Percentiles rank a stretch among this genome's conserved stretches.
These are phyloP conservation scores for Arthroderma sp. DNA, from an alignment of 2,329 filamentous ascomycete genomes.

Conservation along the genomic window DNA sequence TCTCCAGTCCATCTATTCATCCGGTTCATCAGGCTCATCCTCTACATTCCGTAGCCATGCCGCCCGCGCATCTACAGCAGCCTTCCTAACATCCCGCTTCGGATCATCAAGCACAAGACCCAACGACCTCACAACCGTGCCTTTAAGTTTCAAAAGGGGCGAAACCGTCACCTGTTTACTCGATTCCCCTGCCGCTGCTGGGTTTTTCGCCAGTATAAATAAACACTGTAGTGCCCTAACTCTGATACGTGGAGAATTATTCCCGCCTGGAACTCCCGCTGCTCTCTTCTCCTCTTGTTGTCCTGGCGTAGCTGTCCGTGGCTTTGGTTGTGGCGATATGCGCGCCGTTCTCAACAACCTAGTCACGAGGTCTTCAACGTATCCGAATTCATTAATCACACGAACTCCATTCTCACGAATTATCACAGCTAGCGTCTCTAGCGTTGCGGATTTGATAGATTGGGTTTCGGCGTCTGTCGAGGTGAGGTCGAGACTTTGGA, in stretches of 20 bases:
- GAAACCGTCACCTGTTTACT: conserved; percentile 20
- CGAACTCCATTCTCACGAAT: conserved; percentile 43
- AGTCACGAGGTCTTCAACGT: conserved; percentile 44
- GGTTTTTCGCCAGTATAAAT: conserved; percentile 23
- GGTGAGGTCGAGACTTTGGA: conserved; percentile 49
- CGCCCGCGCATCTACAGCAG: conserved; percentile 48
- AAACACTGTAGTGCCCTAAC: conserved; percentile 26
- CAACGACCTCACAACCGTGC: conserved; percentile 44
- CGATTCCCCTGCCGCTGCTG: conserved; percentile 10
- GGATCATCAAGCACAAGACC: conserved; percentile 46
- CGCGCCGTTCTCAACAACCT: conserved; percentile 39
- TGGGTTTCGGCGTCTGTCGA: conserved; percentile 29
- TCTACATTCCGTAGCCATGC: conserved; percentile 39
- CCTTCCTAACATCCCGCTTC: conserved; percentile 48
- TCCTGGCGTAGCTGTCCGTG: conserved; percentile 7
- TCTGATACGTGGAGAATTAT: conserved; percentile 20
- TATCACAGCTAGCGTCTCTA: conserved; percentile 45
- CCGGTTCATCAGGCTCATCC: background rate
- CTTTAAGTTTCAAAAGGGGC: conserved; percentile 43
- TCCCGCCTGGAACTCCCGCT: conserved; percentile 6
- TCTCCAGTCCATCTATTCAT: background rate
- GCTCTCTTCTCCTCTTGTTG: conserved; percentile 1
- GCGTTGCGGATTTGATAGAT: conserved; percentile 46
- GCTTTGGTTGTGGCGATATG: background rate
- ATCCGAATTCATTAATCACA: conserved; percentile 39